These are phyloP conservation scores for Madurella mycetomatis DNA, from an alignment of 2,329 filamentous ascomycete genomes.

Conservation along the genomic window DNA sequence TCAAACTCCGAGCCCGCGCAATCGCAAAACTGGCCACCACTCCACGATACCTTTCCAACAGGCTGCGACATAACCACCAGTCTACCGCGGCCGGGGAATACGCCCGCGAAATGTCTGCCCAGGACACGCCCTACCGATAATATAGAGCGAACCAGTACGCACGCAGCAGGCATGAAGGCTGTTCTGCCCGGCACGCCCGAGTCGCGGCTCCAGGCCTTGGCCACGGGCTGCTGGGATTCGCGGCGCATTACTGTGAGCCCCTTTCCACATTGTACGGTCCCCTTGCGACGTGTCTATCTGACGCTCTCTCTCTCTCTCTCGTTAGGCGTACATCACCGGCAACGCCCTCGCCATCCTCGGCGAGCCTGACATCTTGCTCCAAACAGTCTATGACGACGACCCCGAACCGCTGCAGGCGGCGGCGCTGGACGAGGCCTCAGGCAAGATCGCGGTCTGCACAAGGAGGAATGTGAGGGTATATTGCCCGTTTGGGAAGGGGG, in stretches of 20 bases:
- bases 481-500: slow-evolving; percentile 64
- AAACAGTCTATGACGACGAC: slow-evolving; percentile 87
- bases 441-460: slow-evolving; percentile 78
- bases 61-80: neutral
- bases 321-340: slow-evolving; percentile 81
- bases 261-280: neutral
- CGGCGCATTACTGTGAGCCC: slow-evolving; percentile 33
- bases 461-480: slow-evolving; percentile 68
- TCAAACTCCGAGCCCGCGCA: neutral
- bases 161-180: slow-evolving; percentile 36
- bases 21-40: neutral
- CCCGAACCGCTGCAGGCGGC: slow-evolving; percentile 65
- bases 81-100: neutral
- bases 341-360: slow-evolving; percentile 80
- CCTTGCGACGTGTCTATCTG: slow-evolving; percentile 12
- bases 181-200: slow-evolving; percentile 47
- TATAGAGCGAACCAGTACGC: neutral
- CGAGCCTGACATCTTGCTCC: slow-evolving; percentile 68
- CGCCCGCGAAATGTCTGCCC: slow-evolving; percentile 13
- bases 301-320: neutral
- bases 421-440: slow-evolving; percentile 73
- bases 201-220: slow-evolving; percentile 43
- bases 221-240: slow-evolving; percentile 43
- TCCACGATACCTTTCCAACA: neutral
- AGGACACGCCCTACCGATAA: slow-evolving; percentile 19